Evolutionary conservation across 805 yeast genomes (phyloP).

Genomic region (Pichia kluyveri): DNA sequence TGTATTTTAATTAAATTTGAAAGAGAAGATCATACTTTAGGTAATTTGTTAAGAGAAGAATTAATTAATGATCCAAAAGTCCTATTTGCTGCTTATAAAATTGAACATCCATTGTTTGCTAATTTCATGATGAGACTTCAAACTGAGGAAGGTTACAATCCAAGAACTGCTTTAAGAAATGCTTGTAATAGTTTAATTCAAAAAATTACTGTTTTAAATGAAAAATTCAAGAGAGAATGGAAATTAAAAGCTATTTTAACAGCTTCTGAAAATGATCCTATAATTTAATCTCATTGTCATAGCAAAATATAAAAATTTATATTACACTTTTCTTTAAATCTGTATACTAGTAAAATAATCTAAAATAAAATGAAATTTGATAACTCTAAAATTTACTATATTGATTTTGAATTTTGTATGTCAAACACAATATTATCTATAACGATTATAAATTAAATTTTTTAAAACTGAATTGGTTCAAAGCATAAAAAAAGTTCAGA

Average conservation of each 20-base stretch:
- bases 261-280: constrained; percentile 38
- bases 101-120: constrained; percentile 96
- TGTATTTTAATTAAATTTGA: constrained; percentile 90
- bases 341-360: no score
- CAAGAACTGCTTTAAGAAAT: constrained; percentile 79
- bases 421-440: no score
- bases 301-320: no score
- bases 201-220: constrained; percentile 64
- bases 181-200: constrained; percentile 81
- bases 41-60: constrained; percentile 81
- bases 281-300: background rate
- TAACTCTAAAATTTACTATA: no score
- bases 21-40: constrained; percentile 96
- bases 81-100: constrained; percentile 94
- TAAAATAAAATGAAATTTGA: no score
- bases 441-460: no score
- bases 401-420: no score
- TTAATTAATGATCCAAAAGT: constrained; percentile 80
- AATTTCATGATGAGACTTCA: constrained; percentile 90
- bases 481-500: background rate
- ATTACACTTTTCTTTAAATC: no score
- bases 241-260: constrained; percentile 68
- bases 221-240: constrained; percentile 87
- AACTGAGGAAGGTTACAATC: constrained; percentile 91
- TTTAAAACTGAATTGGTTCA: background rate